phyloP scores from a whole-genome alignment of 2,329 filamentous ascomycete genomes.

The Hypomyces perniciosus region DNA sequence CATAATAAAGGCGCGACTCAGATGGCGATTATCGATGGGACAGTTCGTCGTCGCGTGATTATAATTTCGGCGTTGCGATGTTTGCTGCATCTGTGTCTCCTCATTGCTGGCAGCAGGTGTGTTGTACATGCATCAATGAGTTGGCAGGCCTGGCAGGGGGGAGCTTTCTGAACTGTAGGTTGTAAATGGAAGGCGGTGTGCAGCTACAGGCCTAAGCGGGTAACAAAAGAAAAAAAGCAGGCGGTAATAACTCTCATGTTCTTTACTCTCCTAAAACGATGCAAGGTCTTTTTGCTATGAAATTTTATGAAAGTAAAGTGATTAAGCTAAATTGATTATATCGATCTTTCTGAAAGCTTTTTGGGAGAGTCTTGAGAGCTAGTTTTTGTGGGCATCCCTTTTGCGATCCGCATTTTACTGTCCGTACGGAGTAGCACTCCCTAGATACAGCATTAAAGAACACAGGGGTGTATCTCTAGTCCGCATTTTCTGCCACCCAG shows the following conservation, averaged over 20 bases:
- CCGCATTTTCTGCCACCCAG: too few relatives aligned
- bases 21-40: background rate
- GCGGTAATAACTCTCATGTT: background rate
- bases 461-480: too few relatives aligned
- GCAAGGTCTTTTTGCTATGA: too few relatives aligned
- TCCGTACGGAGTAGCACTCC: too few relatives aligned
- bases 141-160: background rate
- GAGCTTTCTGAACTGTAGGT: background rate
- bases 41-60: background rate
- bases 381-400: too few relatives aligned
- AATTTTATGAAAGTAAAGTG: too few relatives aligned
- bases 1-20: constrained; percentile 2
- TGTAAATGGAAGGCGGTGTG: constrained; percentile 10
- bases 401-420: too few relatives aligned
- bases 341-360: too few relatives aligned
- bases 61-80: background rate
- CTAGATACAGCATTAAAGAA: too few relatives aligned
- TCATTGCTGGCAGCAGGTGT: background rate
- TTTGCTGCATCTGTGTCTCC: background rate
- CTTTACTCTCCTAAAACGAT: too few relatives aligned
- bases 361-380: too few relatives aligned
- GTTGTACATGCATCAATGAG: background rate
- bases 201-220: background rate
- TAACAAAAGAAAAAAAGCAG: background rate
- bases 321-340: too few relatives aligned